phyloP scores from a whole-genome alignment of 2,329 filamentous ascomycete genomes.

The Fusarium heterosporum region DNA sequence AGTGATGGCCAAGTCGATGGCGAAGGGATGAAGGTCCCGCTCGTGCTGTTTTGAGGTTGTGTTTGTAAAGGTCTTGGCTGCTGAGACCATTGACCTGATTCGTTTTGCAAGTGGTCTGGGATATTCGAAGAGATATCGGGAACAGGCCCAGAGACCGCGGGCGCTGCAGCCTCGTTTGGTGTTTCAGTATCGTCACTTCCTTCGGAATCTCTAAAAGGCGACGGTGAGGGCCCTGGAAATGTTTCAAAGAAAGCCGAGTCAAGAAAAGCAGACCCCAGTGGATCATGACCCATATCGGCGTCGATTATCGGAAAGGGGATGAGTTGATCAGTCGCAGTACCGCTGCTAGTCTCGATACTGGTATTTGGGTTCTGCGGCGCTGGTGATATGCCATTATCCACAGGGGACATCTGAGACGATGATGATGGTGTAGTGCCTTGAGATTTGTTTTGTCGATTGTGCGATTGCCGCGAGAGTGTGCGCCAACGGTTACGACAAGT shows the following conservation, averaged over 20 bases:
- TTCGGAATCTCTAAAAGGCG: conserved; percentile 21
- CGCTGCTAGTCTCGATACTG: conserved; percentile 1
- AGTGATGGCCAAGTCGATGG: conserved; percentile 34
- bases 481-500: conserved; percentile 49
- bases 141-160: not conserved
- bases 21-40: conserved; percentile 16
- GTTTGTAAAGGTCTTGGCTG: conserved; percentile 1
- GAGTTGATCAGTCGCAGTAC: conserved; percentile 4
- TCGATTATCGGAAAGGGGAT: conserved; percentile 26
- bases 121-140: conserved; percentile 3
- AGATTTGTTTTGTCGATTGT: conserved; percentile 27
- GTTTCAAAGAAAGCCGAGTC: conserved; percentile 41
- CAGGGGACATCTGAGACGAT: conserved; percentile 36
- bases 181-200: conserved; percentile 24
- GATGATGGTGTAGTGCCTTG: conserved; percentile 39
- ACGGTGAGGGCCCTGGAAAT: conserved; percentile 34
- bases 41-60: not conserved
- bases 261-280: conserved; percentile 27
- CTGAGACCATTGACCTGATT: conserved; percentile 14
- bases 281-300: conserved; percentile 20
- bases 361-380: conserved; percentile 17
- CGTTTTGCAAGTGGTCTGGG: not conserved
- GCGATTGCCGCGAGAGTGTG: conserved; percentile 29
- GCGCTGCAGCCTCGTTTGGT: not conserved
- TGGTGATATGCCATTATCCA: conserved; percentile 35